phyloP scores from a whole-genome alignment of 345 rosid genomes.

The Syzygium aromaticum region DNA sequence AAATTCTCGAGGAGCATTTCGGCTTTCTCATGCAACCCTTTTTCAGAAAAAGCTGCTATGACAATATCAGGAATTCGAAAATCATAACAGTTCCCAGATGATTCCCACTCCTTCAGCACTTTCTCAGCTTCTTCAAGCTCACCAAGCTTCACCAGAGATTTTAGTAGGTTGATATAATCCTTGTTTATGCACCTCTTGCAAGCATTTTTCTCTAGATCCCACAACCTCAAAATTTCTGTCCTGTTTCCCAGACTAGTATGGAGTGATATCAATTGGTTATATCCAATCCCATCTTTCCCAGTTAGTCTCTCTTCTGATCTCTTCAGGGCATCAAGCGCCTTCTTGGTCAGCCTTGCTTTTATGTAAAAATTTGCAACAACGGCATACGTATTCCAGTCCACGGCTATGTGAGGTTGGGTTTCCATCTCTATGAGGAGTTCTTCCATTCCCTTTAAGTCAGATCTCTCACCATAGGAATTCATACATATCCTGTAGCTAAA shows the following conservation, averaged over 20 bases:
- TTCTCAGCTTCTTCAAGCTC: constrained; percentile 63
- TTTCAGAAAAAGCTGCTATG: constrained; percentile 30
- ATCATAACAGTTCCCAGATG: constrained; percentile 54
- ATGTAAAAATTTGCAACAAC: constrained; percentile 67
- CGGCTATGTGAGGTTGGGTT: constrained; percentile 26
- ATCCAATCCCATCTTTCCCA: constrained; percentile 63
- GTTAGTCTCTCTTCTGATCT: constrained; percentile 52
- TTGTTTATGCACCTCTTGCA: constrained; percentile 60
- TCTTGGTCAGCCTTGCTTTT: constrained; percentile 32
- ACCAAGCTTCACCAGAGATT: constrained; percentile 59
- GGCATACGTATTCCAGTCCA: constrained; percentile 88
- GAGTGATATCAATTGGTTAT: constrained; percentile 62
- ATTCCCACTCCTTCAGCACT: constrained; percentile 58
- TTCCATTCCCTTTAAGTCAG: constrained; percentile 50
- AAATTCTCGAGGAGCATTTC: constrained; percentile 46
- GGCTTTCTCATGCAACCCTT: constrained; percentile 43
- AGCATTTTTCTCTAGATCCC: constrained; percentile 52
- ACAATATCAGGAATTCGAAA: constrained; percentile 41
- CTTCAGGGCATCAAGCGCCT: constrained; percentile 44
- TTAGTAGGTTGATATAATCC: constrained; percentile 52
- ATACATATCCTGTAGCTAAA: constrained; percentile 74
- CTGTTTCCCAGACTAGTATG: constrained; percentile 57
- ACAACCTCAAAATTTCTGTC: constrained; percentile 57
- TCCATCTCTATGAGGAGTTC: constrained; percentile 62
- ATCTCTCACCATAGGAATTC: constrained; percentile 55